Evolutionary conservation across 345 rosid species (phyloP).

Genomic region (Fremontodendron californicum): DNA sequence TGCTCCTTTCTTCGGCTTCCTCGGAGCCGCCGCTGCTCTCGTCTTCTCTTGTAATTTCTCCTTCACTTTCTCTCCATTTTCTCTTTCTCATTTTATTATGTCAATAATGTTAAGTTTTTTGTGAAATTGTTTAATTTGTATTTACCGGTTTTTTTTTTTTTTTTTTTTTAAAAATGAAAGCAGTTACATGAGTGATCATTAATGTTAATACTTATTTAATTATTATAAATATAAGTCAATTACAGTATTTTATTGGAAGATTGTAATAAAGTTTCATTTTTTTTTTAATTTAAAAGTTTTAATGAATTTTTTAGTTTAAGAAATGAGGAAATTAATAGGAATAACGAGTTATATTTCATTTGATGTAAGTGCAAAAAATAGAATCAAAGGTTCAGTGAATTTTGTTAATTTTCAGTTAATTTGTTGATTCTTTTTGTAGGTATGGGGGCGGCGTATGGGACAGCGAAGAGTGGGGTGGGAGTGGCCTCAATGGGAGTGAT

Average conservation of each 20-base stretch:
- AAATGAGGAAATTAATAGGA: background rate
- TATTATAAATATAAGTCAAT: too few species aligned
- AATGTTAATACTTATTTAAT: too few species aligned
- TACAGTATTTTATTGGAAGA: background rate
- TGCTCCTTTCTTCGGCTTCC: slow-evolving; percentile 88
- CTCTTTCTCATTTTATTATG: background rate
- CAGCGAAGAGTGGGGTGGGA: slow-evolving; percentile 65
- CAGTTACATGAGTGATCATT: background rate
- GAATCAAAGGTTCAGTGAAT: background rate
- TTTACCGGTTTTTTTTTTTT: background rate
- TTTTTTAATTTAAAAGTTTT: background rate
- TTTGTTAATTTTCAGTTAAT: background rate
- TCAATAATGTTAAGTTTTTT: background rate
- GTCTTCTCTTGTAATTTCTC: slow-evolving; percentile 67
- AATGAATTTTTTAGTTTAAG: background rate
- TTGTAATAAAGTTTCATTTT: background rate
- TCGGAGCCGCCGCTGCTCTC: slow-evolving; percentile 86
- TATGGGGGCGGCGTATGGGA: slow-evolving; percentile 69
- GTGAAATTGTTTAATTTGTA: background rate
- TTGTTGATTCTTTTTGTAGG: slow-evolving; percentile 25
- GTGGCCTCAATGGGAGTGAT: slow-evolving; percentile 65
- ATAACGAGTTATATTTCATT: background rate
- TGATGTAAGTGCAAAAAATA: background rate
- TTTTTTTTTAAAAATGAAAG: too few species aligned
- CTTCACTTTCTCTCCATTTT: background rate